Percentiles rank a stretch among this genome's conserved stretches.
Conservation (phyloP, 306 rosid species). For the Sicyos edulis region DNA sequence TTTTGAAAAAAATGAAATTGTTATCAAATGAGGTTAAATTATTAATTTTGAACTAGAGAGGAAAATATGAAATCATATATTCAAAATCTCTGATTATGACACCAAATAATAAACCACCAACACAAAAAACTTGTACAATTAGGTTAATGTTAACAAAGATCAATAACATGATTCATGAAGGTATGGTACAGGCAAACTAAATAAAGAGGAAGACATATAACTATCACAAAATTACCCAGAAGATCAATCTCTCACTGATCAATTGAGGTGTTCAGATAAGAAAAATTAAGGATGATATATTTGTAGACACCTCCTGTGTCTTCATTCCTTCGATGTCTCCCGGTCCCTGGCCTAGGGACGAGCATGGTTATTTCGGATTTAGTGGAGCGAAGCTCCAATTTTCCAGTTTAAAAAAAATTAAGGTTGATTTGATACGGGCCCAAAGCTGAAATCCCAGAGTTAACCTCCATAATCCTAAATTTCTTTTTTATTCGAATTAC, state of each 20-base stretch:
- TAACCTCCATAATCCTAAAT: background rate
- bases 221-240: constrained; percentile 1
- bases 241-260: background rate
- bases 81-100: background rate
- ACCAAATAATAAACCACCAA: background rate
- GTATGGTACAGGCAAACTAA: background rate
- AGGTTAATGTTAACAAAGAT: background rate
- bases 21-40: too few species aligned
- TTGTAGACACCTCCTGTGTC: too few species aligned
- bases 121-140: background rate
- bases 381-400: too few species aligned
- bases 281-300: background rate
- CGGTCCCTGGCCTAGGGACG: too few species aligned
- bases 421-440: too few species aligned
- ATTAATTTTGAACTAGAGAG: background rate
- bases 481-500: background rate
- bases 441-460: background rate
- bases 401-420: too few species aligned
- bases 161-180: too few species aligned
- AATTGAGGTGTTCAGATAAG: background rate
- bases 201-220: background rate
- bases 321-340: too few species aligned
- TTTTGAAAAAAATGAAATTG: too few species aligned
- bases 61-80: background rate
- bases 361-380: too few species aligned